Evolutionary conservation across 345 rosid genomes (phyloP).

Genomic region (Populus tremula): DNA sequence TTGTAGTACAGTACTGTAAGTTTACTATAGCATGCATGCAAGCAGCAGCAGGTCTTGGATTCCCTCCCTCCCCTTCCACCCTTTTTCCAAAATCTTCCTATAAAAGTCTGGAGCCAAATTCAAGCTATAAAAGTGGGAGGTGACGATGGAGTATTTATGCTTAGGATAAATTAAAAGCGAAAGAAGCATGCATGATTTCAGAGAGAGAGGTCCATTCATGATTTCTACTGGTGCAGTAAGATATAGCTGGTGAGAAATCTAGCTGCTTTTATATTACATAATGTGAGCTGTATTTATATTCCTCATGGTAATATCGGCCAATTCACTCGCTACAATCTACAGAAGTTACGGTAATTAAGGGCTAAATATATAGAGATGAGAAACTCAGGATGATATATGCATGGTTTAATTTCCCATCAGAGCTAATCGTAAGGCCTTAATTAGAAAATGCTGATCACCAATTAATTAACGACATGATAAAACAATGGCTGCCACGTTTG

Average conservation of each 20-base stretch:
- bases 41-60: not conserved
- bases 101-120: no score
- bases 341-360: not conserved
- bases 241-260: not conserved
- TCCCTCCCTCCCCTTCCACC: no score
- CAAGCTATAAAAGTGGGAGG: not conserved
- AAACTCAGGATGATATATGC: not conserved
- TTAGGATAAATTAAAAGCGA: not conserved
- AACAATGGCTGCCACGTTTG: no score
- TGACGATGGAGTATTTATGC: not conserved
- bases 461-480: no score
- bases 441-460: no score
- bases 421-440: no score
- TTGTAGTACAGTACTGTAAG: not conserved
- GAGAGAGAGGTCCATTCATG: not conserved
- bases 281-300: not conserved
- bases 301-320: not conserved
- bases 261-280: not conserved
- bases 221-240: not conserved
- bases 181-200: not conserved
- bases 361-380: not conserved
- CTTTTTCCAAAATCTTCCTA: no score
- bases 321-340: not conserved
- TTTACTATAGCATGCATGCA: not conserved
- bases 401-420: not conserved